Evolutionary conservation across 208 protist species (phyloP), one percentile per base, ranked within the genome.

Genomic region (Trypanosoma melophagium): DNA sequence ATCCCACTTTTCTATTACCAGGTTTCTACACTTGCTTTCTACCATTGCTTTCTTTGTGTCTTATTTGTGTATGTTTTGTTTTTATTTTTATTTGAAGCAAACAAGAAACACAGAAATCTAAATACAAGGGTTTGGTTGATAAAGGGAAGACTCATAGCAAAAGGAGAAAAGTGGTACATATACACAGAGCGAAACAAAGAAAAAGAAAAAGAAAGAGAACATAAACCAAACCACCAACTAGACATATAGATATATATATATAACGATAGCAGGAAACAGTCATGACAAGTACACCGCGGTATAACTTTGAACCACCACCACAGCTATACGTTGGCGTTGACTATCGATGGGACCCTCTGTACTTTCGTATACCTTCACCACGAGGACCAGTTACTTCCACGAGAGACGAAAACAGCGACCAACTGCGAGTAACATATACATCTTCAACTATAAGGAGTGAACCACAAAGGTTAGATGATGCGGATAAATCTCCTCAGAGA

Each of bases 341-440:
- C 52, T 84, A 84, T 35, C 56, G 63, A 50, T 44, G 74, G n/a
- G 55, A 78, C 14, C 71, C 79, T 38, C 59, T 84, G 0, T 81
- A 81, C 50, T 84, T 84, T 57, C 58, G 59, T 7, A 66, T 71
- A 51, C 66, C 66, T 14, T 58, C 66, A 3, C 45, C 56, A 21
- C 56, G 50, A 13, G 38, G 40, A 7, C 56, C 50, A 10, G 0
- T 28, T 5, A 13, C 7, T 8, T 35, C 28, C 28, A 35, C 3
- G 28, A 35, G 28, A 35, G 28, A 35, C 1, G 28, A 35, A 35
- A 35, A 35, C 28, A 1, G 5, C 28, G 3, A 1, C 1, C 1
- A 35, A 35, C 28, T 35, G 28, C 28, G 3, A 35, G 5, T 5
- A 7, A 35, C 28, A 35, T 1, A 1, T 35, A 35, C 28, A 35